phyloP scores from a whole-genome alignment of 1,284 basidiomycete genomes.

The Termitomyces sp. region DNA sequence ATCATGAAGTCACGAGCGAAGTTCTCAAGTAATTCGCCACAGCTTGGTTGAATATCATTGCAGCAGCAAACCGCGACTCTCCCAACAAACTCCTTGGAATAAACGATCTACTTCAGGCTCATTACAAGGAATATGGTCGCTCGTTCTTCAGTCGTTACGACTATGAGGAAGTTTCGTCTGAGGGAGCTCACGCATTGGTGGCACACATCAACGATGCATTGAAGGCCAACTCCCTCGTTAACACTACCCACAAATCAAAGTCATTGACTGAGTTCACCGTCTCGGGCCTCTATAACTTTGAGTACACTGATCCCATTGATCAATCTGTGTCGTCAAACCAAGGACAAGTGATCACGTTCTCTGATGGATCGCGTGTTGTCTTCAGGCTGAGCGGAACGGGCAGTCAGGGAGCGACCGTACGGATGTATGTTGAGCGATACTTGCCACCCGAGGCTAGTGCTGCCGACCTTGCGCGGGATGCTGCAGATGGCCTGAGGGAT shows the following conservation, averaged over 20 bases:
- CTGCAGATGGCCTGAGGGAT: slow-evolving; percentile 88
- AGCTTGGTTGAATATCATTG: slow-evolving; percentile 98
- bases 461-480: slow-evolving; percentile 69
- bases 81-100: slow-evolving; percentile 75
- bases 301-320: slow-evolving; percentile 98
- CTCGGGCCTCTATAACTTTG: slow-evolving; percentile 79
- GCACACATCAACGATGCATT: slow-evolving; percentile 73
- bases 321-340: slow-evolving; percentile 91
- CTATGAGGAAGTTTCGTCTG: slow-evolving; percentile 95
- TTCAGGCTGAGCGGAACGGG: slow-evolving; percentile 97
- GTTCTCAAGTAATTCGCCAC: not conserved
- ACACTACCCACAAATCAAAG: slow-evolving; percentile 61
- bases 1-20: slow-evolving; percentile 2
- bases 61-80: slow-evolving; percentile 84
- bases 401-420: slow-evolving; percentile 90
- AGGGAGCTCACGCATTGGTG: slow-evolving; percentile 85
- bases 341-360: slow-evolving; percentile 89
- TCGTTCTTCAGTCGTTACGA: slow-evolving; percentile 99
- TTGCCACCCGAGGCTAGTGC: slow-evolving; percentile 67
- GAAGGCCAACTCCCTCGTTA: slow-evolving; percentile 59
- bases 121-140: slow-evolving; percentile 92
- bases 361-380: slow-evolving; percentile 89
- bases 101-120: slow-evolving; percentile 81
- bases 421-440: slow-evolving; percentile 93
- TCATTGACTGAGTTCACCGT: slow-evolving; percentile 77